Evolutionary conservation across 202 grass and related monocot species (phyloP).

Genomic region (Schoenoplectus tabernaemontani): DNA sequence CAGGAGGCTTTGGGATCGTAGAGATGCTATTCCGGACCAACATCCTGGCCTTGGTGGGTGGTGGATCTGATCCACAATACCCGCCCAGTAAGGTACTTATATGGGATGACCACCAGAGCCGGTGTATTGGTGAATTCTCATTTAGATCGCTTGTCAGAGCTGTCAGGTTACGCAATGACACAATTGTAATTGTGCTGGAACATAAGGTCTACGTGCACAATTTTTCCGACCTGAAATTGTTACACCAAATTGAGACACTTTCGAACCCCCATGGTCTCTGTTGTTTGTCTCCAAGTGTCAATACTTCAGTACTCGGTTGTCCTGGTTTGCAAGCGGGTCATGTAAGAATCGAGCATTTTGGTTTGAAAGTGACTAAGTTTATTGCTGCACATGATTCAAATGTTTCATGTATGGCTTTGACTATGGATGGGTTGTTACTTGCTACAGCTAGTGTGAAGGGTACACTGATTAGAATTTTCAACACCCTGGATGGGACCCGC

Average conservation of each 20-base stretch:
- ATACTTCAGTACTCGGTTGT: conserved; percentile 80
- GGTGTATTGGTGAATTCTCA: conserved; percentile 71
- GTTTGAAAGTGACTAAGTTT: conserved; percentile 73
- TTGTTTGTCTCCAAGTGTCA: conserved; percentile 74
- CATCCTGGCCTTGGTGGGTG: conserved; percentile 79
- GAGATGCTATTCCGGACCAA: conserved; percentile 89
- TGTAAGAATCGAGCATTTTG: conserved; percentile 82
- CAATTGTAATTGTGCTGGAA: conserved; percentile 84
- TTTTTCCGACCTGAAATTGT: conserved; percentile 62
- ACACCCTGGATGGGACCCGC: conserved; percentile 80
- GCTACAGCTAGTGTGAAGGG: conserved; percentile 86
- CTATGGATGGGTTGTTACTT: conserved; percentile 79
- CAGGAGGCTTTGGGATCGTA: conserved; percentile 68
- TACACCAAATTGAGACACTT: conserved; percentile 81
- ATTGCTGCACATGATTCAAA: conserved; percentile 84
- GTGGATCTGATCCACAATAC: conserved; percentile 55
- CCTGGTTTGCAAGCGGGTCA: conserved; percentile 60
- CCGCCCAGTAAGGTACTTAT: conserved; percentile 85
- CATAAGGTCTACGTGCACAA: conserved; percentile 82
- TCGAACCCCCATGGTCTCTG: conserved; percentile 71
- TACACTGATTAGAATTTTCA: conserved; percentile 95
- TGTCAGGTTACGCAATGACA: conserved; percentile 51
- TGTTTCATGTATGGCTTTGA: conserved; percentile 80
- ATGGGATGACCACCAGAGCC: conserved; percentile 82
- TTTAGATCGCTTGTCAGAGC: conserved; percentile 63